phyloP scores from a whole-genome alignment of 2,329 filamentous ascomycete genomes.

The Dactylellina leptospora region DNA sequence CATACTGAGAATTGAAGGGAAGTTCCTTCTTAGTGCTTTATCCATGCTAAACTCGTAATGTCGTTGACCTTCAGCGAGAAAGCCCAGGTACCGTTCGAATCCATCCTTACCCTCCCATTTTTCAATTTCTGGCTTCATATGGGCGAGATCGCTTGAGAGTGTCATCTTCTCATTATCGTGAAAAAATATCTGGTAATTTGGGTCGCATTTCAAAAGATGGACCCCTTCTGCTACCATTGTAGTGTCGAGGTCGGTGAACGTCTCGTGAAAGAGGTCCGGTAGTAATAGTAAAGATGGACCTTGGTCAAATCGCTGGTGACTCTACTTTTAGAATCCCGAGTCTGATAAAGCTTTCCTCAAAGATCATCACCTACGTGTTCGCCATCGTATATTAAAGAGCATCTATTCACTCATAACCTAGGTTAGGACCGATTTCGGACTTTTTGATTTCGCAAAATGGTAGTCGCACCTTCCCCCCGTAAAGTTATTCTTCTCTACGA shows the following conservation, averaged over 20 bases:
- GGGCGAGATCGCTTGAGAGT: constrained; percentile 73
- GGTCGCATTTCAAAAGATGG: constrained; percentile 74
- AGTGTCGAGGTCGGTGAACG: constrained; percentile 74
- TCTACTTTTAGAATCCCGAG: neutral
- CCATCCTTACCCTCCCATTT: constrained; percentile 76
- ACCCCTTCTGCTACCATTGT: constrained; percentile 73
- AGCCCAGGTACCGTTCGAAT: constrained; percentile 74
- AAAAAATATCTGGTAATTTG: constrained; percentile 80
- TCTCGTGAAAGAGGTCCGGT: constrained; percentile 74
- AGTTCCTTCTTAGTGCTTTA: constrained; percentile 74
- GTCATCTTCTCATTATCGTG: constrained; percentile 72
- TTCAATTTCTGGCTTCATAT: constrained; percentile 77
- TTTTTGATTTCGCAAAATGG: neutral
- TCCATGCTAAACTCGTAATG: constrained; percentile 75
- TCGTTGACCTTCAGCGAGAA: constrained; percentile 72
- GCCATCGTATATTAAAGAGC: constrained; percentile 41
- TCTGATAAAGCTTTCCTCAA: neutral
- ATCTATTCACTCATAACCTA: constrained; percentile 6
- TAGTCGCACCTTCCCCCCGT: constrained; percentile 72
- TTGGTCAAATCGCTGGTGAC: constrained; percentile 72
- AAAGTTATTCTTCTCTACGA: constrained; percentile 79
- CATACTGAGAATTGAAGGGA: constrained; percentile 69
- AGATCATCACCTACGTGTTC: constrained; percentile 20
- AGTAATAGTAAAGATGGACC: constrained; percentile 77
- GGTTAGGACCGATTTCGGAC: neutral